These are phyloP conservation scores for Porphyrellus cyaneotinctus DNA, from an alignment of 768 basidiomycete species.

Conservation along the genomic window DNA sequence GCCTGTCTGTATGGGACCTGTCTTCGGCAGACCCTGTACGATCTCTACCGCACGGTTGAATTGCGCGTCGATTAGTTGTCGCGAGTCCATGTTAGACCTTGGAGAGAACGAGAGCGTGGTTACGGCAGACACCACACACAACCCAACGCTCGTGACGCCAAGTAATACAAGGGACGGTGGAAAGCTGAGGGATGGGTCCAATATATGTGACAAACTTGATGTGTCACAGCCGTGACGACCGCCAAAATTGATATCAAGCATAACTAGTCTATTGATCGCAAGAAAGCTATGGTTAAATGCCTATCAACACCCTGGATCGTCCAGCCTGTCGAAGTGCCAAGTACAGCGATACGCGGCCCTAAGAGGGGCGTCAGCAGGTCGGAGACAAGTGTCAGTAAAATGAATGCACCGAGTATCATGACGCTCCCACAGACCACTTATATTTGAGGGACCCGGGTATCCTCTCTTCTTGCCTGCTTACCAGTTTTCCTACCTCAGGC, in stretches of 20 bases:
- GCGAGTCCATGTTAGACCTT: slow-evolving; percentile 49
- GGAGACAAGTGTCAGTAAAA: background rate
- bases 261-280: background rate
- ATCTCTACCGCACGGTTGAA: slow-evolving; percentile 95
- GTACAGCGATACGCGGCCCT: background rate
- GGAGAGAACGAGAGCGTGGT: background rate
- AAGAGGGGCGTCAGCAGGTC: background rate
- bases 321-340: background rate
- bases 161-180: background rate
- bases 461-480: slow-evolving; percentile 56
- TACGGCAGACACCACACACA: background rate
- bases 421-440: slow-evolving; percentile 57
- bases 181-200: background rate
- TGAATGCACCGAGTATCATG: slow-evolving; percentile 16
- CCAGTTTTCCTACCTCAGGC: slow-evolving; percentile 42
- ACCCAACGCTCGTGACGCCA: background rate
- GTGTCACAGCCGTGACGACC: background rate
- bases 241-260: background rate
- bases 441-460: slow-evolving; percentile 77
- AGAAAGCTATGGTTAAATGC: background rate
- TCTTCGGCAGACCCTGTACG: slow-evolving; percentile 88
- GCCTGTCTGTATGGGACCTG: slow-evolving; percentile 90
- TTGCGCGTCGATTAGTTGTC: slow-evolving; percentile 70
- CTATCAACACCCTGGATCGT: background rate
- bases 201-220: slow-evolving; percentile 12